phyloP scores from a whole-genome alignment of 2,329 filamentous ascomycete species.

The Diaporthe aspalathi region DNA sequence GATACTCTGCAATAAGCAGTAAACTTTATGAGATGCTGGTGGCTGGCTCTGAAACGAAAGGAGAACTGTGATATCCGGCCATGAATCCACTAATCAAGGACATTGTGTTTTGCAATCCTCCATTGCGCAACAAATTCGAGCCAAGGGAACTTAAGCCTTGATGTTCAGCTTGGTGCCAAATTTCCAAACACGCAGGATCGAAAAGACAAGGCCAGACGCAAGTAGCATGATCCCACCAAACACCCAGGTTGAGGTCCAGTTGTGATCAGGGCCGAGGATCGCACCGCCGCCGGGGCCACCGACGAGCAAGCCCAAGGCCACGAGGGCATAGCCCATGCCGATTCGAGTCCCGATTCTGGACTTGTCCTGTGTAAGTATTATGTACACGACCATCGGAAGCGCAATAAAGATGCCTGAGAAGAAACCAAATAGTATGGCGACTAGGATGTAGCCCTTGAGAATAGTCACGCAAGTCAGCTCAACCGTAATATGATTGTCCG shows the following conservation, averaged over 20 bases:
- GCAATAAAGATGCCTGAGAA: slow-evolving; percentile 57
- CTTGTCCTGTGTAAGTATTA: slow-evolving; percentile 52
- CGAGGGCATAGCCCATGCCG: slow-evolving; percentile 51
- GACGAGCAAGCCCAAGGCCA: slow-evolving; percentile 48
- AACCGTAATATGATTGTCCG: too few species aligned
- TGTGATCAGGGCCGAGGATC: slow-evolving; percentile 42
- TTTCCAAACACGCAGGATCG: background rate
- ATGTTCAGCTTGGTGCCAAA: background rate
- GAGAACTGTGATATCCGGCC: background rate
- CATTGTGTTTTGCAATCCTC: background rate
- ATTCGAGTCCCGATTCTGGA: slow-evolving; percentile 56
- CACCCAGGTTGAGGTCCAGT: slow-evolving; percentile 45
- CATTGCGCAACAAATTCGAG: too few species aligned
- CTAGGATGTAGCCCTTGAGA: too few species aligned
- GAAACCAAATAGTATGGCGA: slow-evolving; percentile 53
- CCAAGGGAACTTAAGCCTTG: background rate
- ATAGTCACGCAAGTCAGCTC: background rate
- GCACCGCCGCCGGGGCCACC: slow-evolving; percentile 51
- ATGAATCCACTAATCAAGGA: accelerated
- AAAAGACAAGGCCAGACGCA: background rate
- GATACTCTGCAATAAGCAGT: too few species aligned
- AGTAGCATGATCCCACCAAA: slow-evolving; percentile 39
- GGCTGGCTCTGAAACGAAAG: too few species aligned
- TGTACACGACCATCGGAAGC: slow-evolving; percentile 53
- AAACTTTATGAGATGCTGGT: too few species aligned